phyloP scores from a whole-genome alignment of 768 basidiomycete genomes.

The Pulveroboletus sp. region DNA sequence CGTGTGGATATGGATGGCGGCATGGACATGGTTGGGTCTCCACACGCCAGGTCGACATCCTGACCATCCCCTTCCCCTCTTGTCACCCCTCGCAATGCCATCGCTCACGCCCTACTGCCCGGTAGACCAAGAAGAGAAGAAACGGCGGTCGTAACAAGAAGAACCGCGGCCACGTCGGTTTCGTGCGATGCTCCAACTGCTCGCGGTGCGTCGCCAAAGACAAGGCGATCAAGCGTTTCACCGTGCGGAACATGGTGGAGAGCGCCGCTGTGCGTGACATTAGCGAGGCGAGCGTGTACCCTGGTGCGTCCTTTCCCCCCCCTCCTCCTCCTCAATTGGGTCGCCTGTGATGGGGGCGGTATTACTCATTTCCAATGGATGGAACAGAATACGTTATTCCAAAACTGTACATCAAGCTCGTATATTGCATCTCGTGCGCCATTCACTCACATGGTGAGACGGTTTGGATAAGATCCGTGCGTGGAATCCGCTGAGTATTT shows the following conservation, averaged over 20 bases:
- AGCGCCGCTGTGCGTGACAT: conserved; percentile 97
- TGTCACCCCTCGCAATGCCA: background rate
- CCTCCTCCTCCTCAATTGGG: too few species aligned
- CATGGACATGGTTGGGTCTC: background rate
- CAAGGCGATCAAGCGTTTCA: conserved; percentile 99
- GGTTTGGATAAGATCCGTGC: background rate
- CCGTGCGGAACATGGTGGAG: conserved; percentile 99
- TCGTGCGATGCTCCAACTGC: conserved; percentile 99
- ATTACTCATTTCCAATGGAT: too few species aligned
- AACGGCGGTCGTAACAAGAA: conserved; percentile 99
- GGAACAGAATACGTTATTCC: conserved; percentile 86
- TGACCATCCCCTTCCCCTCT: too few species aligned
- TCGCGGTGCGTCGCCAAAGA: conserved; percentile 97
- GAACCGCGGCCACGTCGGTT: conserved; percentile 92
- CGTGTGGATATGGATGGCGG: background rate
- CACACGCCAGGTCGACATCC: background rate
- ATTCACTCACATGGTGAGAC: conserved; percentile 95
- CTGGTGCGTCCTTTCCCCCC: conserved; percentile 41
- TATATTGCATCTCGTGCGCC: conserved; percentile 98
- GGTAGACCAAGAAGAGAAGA: conserved; percentile 98
- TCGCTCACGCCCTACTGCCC: background rate
- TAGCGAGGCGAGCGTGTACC: conserved; percentile 91
- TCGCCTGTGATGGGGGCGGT: background rate
- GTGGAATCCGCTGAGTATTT: background rate
- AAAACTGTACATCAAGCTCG: conserved; percentile 97